Conservation (phyloP, 345 rosid species). For the Atalantia buxifolia region DNA sequence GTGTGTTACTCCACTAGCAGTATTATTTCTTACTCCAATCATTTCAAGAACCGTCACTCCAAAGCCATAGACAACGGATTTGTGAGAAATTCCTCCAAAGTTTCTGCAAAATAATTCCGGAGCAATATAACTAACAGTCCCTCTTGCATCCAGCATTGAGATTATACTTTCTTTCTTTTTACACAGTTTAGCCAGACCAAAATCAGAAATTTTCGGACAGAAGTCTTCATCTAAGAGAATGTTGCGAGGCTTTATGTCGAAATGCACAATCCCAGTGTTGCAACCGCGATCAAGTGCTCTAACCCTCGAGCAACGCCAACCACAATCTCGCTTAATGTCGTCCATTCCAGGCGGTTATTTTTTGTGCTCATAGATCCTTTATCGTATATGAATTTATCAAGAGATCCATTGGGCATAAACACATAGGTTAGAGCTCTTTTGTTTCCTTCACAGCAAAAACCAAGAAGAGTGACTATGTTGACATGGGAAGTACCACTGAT, state of each 20-base stretch:
- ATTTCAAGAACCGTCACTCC: neutral
- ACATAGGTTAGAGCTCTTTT: no score
- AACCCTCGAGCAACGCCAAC: no score
- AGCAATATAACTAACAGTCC: neutral
- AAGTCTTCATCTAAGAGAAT: slow-evolving; percentile 33
- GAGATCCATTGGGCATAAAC: no score
- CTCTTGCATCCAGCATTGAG: slow-evolving; percentile 31
- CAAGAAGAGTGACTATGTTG: no score
- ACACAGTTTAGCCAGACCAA: slow-evolving; percentile 47
- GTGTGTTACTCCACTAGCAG: no score
- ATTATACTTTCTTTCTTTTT: slow-evolving; percentile 26
- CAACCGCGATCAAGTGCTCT: slow-evolving; percentile 8
- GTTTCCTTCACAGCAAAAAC: no score
- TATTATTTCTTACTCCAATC: neutral
- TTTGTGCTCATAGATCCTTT: no score
- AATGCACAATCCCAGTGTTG: slow-evolving; percentile 42
- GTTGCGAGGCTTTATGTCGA: slow-evolving; percentile 46
- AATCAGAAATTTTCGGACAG: slow-evolving; percentile 42
- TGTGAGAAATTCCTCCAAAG: slow-evolving; percentile 33
- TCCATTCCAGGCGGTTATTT: no score
- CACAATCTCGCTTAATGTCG: no score
- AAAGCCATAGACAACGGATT: neutral
- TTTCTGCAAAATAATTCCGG: neutral
- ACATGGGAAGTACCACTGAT: no score
- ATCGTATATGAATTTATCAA: no score